Conservation (phyloP, 331 rosid species). For the Quercus lobata region DNA sequence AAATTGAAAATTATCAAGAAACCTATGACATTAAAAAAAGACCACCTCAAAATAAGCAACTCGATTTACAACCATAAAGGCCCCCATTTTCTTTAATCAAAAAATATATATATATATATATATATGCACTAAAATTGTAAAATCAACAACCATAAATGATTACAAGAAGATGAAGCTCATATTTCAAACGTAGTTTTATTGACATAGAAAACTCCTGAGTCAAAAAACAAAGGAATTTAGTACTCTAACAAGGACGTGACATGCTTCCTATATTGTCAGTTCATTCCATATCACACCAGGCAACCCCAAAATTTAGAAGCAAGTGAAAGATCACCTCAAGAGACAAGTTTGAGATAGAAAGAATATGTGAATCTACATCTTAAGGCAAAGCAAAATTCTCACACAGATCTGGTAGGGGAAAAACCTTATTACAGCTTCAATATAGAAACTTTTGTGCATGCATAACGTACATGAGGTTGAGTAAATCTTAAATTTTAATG, state of each 20-base stretch:
- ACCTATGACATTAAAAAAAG: background rate
- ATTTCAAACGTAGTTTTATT: background rate
- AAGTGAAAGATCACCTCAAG: background rate
- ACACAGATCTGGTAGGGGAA: conserved; percentile 4
- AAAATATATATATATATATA: too few species aligned
- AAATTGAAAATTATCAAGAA: background rate
- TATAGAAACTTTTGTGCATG: background rate
- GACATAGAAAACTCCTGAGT: background rate
- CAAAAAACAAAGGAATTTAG: background rate
- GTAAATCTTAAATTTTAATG: background rate
- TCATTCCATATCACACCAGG: background rate
- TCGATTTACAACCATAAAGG: background rate
- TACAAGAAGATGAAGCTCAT: too few species aligned
- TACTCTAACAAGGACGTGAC: background rate
- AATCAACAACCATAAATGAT: background rate
- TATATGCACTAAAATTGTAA: background rate
- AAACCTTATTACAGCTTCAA: background rate
- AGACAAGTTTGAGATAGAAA: background rate
- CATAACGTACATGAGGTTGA: background rate
- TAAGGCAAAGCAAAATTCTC: background rate
- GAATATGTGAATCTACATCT: background rate
- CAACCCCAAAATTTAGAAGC: background rate
- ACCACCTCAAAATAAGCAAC: background rate
- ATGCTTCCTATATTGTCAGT: background rate
- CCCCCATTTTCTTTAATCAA: too few species aligned